Evolutionary conservation across 306 rosid species (phyloP).

Genomic region (Carpinus fangiana): DNA sequence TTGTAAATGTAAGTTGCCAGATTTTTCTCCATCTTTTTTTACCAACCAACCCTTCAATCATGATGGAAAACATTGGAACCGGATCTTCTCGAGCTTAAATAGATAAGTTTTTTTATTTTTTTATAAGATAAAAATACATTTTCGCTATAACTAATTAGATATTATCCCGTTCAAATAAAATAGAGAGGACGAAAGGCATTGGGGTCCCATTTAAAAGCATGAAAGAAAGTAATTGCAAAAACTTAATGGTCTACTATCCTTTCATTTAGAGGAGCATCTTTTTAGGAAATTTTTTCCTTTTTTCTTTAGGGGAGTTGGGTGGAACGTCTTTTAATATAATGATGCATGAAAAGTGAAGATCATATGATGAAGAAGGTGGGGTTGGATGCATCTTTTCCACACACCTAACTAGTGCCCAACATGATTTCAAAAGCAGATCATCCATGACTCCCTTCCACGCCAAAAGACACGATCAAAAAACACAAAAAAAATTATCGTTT

Average conservation of each 20-base stretch:
- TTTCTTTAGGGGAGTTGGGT: neutral
- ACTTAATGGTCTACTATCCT: neutral
- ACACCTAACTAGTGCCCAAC: neutral
- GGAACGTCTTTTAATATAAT: neutral
- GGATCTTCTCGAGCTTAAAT: too few species aligned
- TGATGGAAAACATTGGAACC: neutral
- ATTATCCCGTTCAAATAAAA: too few species aligned
- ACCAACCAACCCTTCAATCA: neutral
- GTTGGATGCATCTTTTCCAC: neutral
- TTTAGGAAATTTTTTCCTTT: too few species aligned
- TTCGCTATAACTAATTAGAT: too few species aligned
- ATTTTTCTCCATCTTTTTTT: neutral
- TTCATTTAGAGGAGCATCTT: neutral
- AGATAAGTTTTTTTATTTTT: too few species aligned
- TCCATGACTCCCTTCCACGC: neutral
- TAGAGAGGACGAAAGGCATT: neutral
- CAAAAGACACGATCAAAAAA: neutral
- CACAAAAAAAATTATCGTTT: neutral
- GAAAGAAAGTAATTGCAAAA: neutral
- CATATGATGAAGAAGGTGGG: neutral
- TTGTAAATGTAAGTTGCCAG: neutral
- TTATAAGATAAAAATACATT: too few species aligned
- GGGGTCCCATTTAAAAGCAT: neutral
- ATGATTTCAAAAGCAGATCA: neutral
- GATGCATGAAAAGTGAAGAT: neutral